These are phyloP conservation scores for Papiliotrema nemorosa DNA, from an alignment of 1,284 basidiomycete species.

Conservation along the genomic window DNA sequence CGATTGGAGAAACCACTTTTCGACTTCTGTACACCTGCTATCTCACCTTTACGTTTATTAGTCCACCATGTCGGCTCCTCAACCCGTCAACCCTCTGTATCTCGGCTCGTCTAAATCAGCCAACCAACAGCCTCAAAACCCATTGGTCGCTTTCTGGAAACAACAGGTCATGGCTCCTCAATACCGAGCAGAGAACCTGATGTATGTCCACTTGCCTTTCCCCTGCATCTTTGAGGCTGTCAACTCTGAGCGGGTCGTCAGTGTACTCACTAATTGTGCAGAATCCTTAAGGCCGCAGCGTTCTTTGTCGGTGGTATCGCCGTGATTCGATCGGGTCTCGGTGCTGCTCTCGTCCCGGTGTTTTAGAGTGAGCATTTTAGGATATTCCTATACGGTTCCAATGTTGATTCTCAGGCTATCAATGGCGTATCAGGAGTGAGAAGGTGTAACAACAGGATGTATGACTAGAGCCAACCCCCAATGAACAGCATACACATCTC, in stretches of 20 bases:
- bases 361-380: conserved; percentile 20
- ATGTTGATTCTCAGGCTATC: background rate
- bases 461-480: conserved; percentile 9
- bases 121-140: conserved; percentile 14
- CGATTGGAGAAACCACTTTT: background rate
- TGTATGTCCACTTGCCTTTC: conserved; percentile 14
- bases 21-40: background rate
- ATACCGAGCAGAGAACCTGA: conserved; percentile 28
- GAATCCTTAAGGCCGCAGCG: conserved; percentile 27
- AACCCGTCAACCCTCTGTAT: conserved; percentile 25
- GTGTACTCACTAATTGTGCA: too few relatives aligned
- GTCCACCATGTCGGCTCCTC: conserved; percentile 28
- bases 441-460: conserved; percentile 4
- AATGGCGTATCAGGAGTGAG: background rate
- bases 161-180: conserved; percentile 26
- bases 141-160: conserved; percentile 10
- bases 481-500: background rate
- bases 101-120: conserved; percentile 22
- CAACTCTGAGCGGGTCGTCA: background rate
- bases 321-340: conserved; percentile 27
- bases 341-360: conserved; percentile 28
- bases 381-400: too few relatives aligned
- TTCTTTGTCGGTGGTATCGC: conserved; percentile 32
- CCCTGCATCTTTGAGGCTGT: background rate
- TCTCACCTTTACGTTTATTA: too few relatives aligned